phyloP scores from a whole-genome alignment of 2,329 filamentous ascomycete genomes.

The Remersonia thermophila region DNA sequence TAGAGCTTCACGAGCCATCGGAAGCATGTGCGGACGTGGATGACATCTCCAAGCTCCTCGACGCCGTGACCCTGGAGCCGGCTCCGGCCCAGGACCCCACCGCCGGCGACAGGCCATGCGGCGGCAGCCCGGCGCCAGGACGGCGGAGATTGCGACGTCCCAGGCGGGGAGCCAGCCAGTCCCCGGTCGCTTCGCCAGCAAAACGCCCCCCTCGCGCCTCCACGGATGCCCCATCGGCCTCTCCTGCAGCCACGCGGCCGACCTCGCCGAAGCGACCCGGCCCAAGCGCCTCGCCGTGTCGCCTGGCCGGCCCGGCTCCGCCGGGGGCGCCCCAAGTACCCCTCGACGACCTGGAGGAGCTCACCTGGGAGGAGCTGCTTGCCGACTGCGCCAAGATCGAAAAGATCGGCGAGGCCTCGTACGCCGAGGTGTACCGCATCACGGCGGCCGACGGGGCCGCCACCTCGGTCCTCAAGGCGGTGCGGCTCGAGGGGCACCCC shows the following conservation, averaged over 20 bases:
- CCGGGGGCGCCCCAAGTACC: no score
- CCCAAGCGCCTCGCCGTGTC: no score
- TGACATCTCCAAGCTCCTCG: neutral
- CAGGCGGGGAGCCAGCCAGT: no score
- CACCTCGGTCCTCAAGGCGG: constrained; percentile 53
- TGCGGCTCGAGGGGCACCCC: constrained; percentile 42
- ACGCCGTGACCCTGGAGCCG: neutral
- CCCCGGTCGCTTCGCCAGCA: no score
- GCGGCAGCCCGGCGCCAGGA: no score
- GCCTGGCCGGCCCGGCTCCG: no score
- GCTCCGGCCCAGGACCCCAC: no score
- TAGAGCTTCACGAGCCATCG: neutral
- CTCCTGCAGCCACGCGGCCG: no score
- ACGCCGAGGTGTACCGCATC: constrained; percentile 53
- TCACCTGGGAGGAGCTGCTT: constrained; percentile 48
- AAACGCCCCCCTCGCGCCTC: no score
- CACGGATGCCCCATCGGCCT: no score
- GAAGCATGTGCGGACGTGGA: neutral
- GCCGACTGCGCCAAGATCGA: constrained; percentile 39
- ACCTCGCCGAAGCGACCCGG: constrained; percentile 1
- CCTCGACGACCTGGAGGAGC: constrained; percentile 15
- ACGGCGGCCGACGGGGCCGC: constrained; percentile 44
- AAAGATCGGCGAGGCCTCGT: constrained; percentile 57
- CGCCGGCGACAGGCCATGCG: no score
- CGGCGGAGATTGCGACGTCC: no score